Evolutionary conservation across 352 stramenopile species (phyloP).

Genomic region (Elongisporangium anandrum): DNA sequence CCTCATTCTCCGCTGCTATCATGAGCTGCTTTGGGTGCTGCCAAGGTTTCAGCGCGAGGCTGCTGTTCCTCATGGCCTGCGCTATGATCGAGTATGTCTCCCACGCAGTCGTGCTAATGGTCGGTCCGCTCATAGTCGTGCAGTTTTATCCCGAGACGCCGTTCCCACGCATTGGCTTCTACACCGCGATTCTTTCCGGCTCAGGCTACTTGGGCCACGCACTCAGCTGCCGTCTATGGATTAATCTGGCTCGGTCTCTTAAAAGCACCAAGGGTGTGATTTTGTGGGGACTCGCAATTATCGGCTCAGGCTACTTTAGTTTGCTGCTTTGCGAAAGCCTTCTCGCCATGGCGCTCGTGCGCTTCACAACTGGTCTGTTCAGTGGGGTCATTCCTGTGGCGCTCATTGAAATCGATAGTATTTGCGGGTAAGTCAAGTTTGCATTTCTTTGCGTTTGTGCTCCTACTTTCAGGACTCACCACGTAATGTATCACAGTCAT

Average conservation of each 20-base stretch:
- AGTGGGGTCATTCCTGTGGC: constrained; percentile 70
- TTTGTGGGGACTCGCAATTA: constrained; percentile 71
- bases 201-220: constrained; percentile 63
- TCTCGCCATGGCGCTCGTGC: constrained; percentile 70
- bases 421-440: constrained; percentile 43
- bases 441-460: background rate
- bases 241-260: constrained; percentile 66
- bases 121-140: constrained; percentile 68
- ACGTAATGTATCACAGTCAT: constrained; percentile 19
- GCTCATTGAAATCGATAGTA: constrained; percentile 80
- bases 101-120: constrained; percentile 63
- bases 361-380: constrained; percentile 70
- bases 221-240: constrained; percentile 74
- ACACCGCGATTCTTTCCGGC: constrained; percentile 66
- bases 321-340: constrained; percentile 74
- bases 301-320: constrained; percentile 65
- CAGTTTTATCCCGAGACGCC: constrained; percentile 76
- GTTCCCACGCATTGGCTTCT: constrained; percentile 71
- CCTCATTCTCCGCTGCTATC: constrained; percentile 9
- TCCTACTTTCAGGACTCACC: background rate
- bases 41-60: constrained; percentile 57
- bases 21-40: constrained; percentile 43
- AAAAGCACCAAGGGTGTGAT: constrained; percentile 80
- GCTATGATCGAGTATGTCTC: constrained; percentile 77
- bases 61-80: constrained; percentile 78